Evolutionary conservation across 148 eudicot genomes (phyloP).

Genomic region (Chenopodium quinoa): DNA sequence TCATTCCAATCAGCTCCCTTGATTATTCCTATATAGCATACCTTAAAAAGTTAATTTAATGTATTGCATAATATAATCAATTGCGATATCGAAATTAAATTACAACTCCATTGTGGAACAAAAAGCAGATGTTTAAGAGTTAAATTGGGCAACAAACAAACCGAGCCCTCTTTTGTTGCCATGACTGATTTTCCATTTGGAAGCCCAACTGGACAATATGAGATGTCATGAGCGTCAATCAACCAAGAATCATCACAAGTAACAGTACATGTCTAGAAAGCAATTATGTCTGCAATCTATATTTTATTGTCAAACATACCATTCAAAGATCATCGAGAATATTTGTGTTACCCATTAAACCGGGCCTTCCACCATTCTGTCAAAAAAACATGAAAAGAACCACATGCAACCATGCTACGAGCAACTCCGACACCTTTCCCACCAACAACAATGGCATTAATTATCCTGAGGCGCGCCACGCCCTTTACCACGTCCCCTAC

Average conservation of each 20-base stretch:
- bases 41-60: not conserved
- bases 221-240: not conserved
- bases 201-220: not conserved
- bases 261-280: not conserved
- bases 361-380: too few species aligned
- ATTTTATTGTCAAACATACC: not conserved
- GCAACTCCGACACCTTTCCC: too few species aligned
- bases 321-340: not conserved
- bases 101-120: not conserved
- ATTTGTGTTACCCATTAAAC: too few species aligned
- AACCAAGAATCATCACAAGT: not conserved
- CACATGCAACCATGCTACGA: too few species aligned
- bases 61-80: not conserved
- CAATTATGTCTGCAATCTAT: not conserved
- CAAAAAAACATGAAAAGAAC: too few species aligned
- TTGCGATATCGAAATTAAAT: slow-evolving; percentile 3
- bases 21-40: slow-evolving; percentile 1
- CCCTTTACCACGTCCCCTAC: not conserved
- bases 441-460: too few species aligned
- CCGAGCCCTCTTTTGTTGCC: not conserved
- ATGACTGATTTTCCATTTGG: not conserved
- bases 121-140: not conserved
- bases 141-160: not conserved
- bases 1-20: slow-evolving; percentile 7
- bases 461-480: too few species aligned